A percentile compares a stretch with the other conserved stretches of the same genome.
Evolutionary conservation across 345 rosid species (phyloP).

Genomic region (Sapria himalayana): DNA sequence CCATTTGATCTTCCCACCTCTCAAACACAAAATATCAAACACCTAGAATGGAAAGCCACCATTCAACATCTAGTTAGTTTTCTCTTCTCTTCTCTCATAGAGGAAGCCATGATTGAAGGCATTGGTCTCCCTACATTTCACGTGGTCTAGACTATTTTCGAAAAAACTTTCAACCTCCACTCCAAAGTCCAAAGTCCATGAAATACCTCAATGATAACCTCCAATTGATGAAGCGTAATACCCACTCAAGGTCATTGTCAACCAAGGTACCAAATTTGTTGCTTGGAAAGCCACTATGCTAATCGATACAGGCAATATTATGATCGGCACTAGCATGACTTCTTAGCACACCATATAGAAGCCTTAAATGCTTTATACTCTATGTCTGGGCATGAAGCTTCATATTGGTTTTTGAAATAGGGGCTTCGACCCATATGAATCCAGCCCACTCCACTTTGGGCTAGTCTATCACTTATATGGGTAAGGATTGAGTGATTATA

Average conservation of each 20-base stretch:
- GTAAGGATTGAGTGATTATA: constrained; percentile 5
- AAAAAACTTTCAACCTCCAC: not conserved
- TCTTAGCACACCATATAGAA: not conserved
- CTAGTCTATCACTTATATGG: not conserved
- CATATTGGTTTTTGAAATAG: not conserved
- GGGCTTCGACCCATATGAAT: not conserved
- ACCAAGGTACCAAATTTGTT: not conserved
- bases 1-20: not conserved
- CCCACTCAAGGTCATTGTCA: not conserved
- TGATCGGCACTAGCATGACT: not conserved
- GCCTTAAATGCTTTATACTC: constrained; percentile 4
- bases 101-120: too few species aligned
- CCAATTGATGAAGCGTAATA: not conserved
- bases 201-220: not conserved
- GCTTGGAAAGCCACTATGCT: not conserved
- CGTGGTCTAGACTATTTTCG: not conserved
- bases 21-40: not conserved
- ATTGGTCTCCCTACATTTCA: not conserved
- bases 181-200: not conserved
- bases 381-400: not conserved
- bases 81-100: not conserved
- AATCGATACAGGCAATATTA: not conserved
- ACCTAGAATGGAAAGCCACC: not conserved
- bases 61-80: not conserved
- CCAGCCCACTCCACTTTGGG: not conserved